Evolutionary conservation across 2,329 filamentous ascomycete species (phyloP), one percentile per base, ranked within the genome.

Genomic region (Hypoxylon sp.): DNA sequence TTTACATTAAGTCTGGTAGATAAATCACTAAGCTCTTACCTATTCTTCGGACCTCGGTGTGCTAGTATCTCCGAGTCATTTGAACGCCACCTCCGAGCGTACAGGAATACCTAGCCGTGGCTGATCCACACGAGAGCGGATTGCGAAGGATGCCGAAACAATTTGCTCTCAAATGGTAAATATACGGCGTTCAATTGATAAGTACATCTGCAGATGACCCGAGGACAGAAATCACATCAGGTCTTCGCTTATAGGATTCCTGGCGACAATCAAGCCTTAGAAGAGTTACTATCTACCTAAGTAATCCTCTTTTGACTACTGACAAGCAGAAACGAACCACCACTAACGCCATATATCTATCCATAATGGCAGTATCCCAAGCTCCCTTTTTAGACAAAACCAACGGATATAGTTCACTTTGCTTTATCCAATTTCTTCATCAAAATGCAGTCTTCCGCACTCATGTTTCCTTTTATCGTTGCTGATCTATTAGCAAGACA

Each of bases 41-140:
- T 58, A 32, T 17, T 13, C 19, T 21, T 50, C 61, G 49, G 61
- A 11, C 41, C 48, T 63, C 61, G 55, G 55, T 32, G 43, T 41
- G 28, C 14, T 7, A 38, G 4, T 25, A 21, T 41, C 23, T 41
- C 55, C 53, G 55, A 43, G 21, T 38, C 25, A 25, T 51, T 19
- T 30, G 38, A 36, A 25, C 23, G 23, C 21, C 21, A 19, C 32
- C 6, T 3, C 17, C 14, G 17, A 34, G 50, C 36, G 30, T n/a
- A 21, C 50, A 14, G 21, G 11, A 14, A 28, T 30, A 30, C 23
- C 7, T 32, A 14, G 34, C n/a, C 14, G 21, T 17, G 11, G 52
- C 36, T 30, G 5, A 32, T 17, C 14, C n/a, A n/a, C n/a, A n/a
- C n/a, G n/a, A n/a, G n/a, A n/a, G n/a, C n/a, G n/a, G 23, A 23